Percentiles rank a stretch among this genome's conserved stretches.
Conservation (phyloP, 306 rosid species). For the Pueraria montana region DNA sequence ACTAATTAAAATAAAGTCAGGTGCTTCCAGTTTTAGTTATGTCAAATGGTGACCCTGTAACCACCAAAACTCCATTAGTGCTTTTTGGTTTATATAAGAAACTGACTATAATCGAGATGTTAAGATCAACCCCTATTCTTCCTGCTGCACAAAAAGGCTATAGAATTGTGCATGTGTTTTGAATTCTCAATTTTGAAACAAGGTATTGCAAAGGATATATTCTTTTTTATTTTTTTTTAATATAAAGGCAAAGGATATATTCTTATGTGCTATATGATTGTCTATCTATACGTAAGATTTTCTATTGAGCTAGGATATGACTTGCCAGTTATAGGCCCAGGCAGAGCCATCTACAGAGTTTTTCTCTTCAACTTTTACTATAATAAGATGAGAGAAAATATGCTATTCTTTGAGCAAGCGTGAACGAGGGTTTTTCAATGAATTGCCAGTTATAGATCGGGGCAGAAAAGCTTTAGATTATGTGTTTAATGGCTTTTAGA, state of each 20-base stretch:
- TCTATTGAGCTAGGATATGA: not conserved
- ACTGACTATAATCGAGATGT: not conserved
- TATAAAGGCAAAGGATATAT: no score
- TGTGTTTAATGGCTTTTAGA: no score
- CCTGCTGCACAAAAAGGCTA: not conserved
- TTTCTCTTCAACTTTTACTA: not conserved
- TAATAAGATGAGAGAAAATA: not conserved
- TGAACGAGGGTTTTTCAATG: not conserved
- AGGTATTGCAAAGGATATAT: not conserved
- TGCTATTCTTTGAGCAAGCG: not conserved
- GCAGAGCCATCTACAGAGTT: not conserved
- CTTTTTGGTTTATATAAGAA: not conserved
- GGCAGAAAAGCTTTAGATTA: not conserved
- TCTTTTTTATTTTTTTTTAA: no score
- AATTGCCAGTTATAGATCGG: not conserved
- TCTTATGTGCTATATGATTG: no score
- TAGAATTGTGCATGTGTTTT: not conserved
- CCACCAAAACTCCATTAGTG: not conserved
- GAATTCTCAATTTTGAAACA: not conserved
- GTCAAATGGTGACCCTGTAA: not conserved
- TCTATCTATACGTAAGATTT: not conserved
- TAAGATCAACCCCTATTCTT: not conserved
- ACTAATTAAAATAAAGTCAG: constrained; percentile 6
- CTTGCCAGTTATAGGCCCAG: not conserved
- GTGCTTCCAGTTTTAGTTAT: constrained; percentile 4